Conservation (phyloP, 805 yeast genomes). For the Hanseniaspora singularis region DNA sequence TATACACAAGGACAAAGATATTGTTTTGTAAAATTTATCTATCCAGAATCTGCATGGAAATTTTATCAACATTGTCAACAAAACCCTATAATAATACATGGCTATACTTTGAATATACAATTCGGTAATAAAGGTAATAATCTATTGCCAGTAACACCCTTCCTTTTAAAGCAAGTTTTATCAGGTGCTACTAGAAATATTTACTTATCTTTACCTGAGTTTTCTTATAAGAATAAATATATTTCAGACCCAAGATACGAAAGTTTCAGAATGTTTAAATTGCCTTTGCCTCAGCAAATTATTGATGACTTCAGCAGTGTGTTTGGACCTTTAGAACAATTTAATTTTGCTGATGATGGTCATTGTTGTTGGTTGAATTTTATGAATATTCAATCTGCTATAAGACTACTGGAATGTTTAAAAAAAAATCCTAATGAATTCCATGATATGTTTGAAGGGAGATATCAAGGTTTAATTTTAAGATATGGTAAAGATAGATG, state of each 20-base stretch:
- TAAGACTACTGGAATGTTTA: conserved; percentile 49
- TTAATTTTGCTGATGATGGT: conserved; percentile 55
- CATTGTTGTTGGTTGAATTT: conserved; percentile 70
- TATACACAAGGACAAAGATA: conserved; percentile 40
- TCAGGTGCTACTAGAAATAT: conserved; percentile 69
- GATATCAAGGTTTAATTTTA: conserved; percentile 45
- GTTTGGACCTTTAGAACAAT: conserved; percentile 67
- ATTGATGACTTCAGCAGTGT: conserved; percentile 43
- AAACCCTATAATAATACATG: conserved; percentile 50
- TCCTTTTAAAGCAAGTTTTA: conserved; percentile 50
- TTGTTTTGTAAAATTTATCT: conserved; percentile 61
- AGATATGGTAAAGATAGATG: conserved; percentile 71
- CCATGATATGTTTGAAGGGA: conserved; percentile 33
- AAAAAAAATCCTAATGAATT: conserved; percentile 31
- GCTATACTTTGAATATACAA: conserved; percentile 50
- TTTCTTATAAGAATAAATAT: conserved; percentile 31
- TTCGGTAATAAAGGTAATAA: conserved; percentile 49
- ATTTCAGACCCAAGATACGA: conserved; percentile 27
- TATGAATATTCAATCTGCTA: conserved; percentile 49
- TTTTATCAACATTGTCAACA: conserved; percentile 45
- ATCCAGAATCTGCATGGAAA: conserved; percentile 51
- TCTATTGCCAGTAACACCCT: conserved; percentile 48
- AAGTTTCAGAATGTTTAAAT: conserved; percentile 18
- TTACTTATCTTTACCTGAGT: conserved; percentile 49
- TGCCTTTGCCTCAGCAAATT: conserved; percentile 40